Evolutionary conservation across 805 yeast genomes (phyloP).

Genomic region (Candida pseudoglaebosa): DNA sequence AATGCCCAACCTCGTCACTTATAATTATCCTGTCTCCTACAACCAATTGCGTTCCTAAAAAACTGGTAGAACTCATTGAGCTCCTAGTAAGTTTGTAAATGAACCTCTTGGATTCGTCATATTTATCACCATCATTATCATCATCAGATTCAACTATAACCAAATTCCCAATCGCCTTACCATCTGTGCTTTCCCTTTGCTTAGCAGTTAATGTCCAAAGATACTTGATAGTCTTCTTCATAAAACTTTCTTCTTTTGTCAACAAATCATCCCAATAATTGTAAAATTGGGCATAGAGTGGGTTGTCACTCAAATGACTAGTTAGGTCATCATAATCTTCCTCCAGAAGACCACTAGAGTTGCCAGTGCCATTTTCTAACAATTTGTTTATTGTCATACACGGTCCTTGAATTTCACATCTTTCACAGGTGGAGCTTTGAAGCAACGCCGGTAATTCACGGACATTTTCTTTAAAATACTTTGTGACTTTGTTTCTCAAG

Average conservation of each 20-base stretch:
- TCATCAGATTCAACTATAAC: constrained; percentile 29
- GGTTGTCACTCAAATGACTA: constrained; percentile 39
- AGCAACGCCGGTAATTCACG: constrained; percentile 52
- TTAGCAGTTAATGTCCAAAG: constrained; percentile 62
- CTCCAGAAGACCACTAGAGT: constrained; percentile 47
- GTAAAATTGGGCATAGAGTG: constrained; percentile 51
- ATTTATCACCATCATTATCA: constrained; percentile 17
- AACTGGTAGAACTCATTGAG: constrained; percentile 11
- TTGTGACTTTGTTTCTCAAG: constrained; percentile 67
- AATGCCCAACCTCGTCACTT: constrained; percentile 79
- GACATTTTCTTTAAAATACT: constrained; percentile 48
- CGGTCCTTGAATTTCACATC: constrained; percentile 50
- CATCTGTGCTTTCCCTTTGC: constrained; percentile 58
- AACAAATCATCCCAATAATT: constrained; percentile 71
- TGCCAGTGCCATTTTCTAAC: constrained; percentile 54
- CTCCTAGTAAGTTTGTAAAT: constrained; percentile 48
- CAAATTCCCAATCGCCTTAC: constrained; percentile 55
- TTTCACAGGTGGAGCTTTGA: constrained; percentile 53
- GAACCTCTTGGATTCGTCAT: constrained; percentile 25
- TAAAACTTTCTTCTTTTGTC: constrained; percentile 66
- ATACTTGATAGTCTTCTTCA: constrained; percentile 50
- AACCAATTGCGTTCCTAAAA: constrained; percentile 43
- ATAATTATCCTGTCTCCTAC: constrained; percentile 63
- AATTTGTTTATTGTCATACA: constrained; percentile 68
- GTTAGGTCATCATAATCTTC: constrained; percentile 49